Conservation (phyloP, 2,329 filamentous ascomycete genomes). For the Ophiostoma ips region DNA sequence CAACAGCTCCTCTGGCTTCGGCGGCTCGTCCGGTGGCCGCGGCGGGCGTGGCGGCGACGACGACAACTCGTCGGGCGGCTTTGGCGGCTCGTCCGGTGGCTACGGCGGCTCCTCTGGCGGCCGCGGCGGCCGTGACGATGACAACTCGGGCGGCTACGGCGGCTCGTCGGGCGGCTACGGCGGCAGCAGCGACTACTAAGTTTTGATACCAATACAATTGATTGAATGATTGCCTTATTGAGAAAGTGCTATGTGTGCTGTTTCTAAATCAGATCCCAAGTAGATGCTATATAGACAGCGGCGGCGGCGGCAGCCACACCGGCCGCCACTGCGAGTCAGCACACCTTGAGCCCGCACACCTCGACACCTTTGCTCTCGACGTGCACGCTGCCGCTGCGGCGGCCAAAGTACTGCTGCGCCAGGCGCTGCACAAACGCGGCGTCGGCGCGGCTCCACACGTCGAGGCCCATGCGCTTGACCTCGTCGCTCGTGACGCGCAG, state of each 20-base stretch:
- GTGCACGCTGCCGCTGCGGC: constrained; percentile 37
- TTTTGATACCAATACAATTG: background rate
- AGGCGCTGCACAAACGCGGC: constrained; percentile 53
- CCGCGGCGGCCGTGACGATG: background rate
- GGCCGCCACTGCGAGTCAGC: constrained; percentile 26
- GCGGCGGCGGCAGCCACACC: background rate
- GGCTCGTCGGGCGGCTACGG: background rate
- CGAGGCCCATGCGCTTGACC: constrained; percentile 58
- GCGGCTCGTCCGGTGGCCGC: background rate
- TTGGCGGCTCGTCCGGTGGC: constrained; percentile 3
- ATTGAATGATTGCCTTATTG: no score
- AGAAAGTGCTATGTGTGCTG: no score
- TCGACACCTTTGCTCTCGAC: constrained; percentile 58
- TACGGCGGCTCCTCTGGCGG: constrained; percentile 1
- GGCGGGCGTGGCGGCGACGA: background rate
- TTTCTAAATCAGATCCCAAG: background rate
- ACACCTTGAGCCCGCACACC: constrained; percentile 60
- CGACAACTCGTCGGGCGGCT: background rate
- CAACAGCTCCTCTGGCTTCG: constrained; percentile 11
- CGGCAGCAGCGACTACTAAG: constrained; percentile 10
- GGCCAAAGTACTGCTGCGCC: constrained; percentile 50
- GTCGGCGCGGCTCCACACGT: constrained; percentile 61
- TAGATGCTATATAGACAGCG: background rate
- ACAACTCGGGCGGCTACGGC: constrained; percentile 5
- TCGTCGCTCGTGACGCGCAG: constrained; percentile 50